These are phyloP conservation scores for Yamadazyma dendronema DNA, from an alignment of 1,139 yeast species.

Conservation along the genomic window DNA sequence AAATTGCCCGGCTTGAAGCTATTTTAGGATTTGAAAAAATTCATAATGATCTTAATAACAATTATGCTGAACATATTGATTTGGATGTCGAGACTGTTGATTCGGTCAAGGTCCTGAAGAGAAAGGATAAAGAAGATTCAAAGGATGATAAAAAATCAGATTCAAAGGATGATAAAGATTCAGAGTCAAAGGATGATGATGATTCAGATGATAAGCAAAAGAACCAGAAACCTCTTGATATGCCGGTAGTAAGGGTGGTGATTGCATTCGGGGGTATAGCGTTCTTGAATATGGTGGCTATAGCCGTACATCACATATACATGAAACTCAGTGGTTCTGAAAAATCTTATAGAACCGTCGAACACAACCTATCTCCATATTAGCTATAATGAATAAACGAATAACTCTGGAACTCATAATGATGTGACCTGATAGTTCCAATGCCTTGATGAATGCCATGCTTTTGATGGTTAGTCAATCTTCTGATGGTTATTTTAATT, in stretches of 20 bases:
- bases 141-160: constrained; percentile 4
- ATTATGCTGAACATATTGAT: not conserved
- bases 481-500: too few species aligned
- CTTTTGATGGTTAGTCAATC: too few species aligned
- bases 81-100: too few species aligned
- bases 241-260: constrained; percentile 23
- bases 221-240: constrained; percentile 11
- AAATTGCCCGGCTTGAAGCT: constrained; percentile 8
- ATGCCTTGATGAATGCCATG: too few species aligned
- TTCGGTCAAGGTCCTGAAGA: too few species aligned
- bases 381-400: constrained; percentile 1
- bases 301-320: constrained; percentile 36
- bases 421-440: too few species aligned
- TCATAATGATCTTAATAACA: not conserved
- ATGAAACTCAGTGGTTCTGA: constrained; percentile 27
- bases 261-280: constrained; percentile 32
- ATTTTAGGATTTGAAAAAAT: not conserved
- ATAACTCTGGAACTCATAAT: too few species aligned
- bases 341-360: constrained; percentile 35
- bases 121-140: not conserved
- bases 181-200: not conserved
- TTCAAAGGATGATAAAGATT: constrained; percentile 3
- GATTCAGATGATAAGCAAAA: not conserved
- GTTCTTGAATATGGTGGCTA: constrained; percentile 34
- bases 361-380: constrained; percentile 35